Conservation (phyloP, 805 yeast genomes). For the Kodamaea leandrae region DNA sequence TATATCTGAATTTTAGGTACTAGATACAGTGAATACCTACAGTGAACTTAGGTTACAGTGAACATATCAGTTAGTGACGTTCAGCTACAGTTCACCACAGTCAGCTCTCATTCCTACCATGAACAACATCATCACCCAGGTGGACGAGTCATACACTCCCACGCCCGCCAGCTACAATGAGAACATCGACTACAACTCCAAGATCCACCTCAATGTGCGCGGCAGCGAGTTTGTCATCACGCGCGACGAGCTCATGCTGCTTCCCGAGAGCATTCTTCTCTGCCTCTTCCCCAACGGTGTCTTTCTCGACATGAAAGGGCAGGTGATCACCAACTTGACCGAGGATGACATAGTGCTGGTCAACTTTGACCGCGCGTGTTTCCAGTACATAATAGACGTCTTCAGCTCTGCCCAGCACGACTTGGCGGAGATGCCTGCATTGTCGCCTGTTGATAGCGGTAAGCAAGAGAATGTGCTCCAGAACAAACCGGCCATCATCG, state of each 20-base stretch:
- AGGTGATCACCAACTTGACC: constrained; percentile 72
- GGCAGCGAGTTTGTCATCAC: constrained; percentile 73
- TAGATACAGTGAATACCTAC: too few relatives aligned
- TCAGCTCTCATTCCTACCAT: background rate
- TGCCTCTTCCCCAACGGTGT: constrained; percentile 92
- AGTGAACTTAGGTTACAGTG: too few relatives aligned
- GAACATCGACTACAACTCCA: constrained; percentile 57
- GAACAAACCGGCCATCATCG: constrained; percentile 86
- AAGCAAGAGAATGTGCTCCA: constrained; percentile 52
- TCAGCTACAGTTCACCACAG: too few relatives aligned
- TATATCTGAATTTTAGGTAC: too few relatives aligned
- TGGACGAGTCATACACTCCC: constrained; percentile 38
- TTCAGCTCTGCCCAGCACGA: constrained; percentile 71
- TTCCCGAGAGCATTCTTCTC: constrained; percentile 85
- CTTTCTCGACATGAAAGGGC: constrained; percentile 72
- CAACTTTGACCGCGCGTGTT: constrained; percentile 83
- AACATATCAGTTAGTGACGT: too few relatives aligned
- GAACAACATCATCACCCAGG: constrained; percentile 67
- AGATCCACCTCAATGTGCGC: constrained; percentile 74
- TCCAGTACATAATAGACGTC: constrained; percentile 73
- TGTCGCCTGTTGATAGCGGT: constrained; percentile 6
- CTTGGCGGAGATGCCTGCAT: constrained; percentile 37
- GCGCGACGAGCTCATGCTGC: constrained; percentile 82
- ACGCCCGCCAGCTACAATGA: constrained; percentile 22
- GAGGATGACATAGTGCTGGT: constrained; percentile 79